Base-by-base conservation (phyloP, 441 rosid species). In the Pelargonium cotyledonis region DNA sequence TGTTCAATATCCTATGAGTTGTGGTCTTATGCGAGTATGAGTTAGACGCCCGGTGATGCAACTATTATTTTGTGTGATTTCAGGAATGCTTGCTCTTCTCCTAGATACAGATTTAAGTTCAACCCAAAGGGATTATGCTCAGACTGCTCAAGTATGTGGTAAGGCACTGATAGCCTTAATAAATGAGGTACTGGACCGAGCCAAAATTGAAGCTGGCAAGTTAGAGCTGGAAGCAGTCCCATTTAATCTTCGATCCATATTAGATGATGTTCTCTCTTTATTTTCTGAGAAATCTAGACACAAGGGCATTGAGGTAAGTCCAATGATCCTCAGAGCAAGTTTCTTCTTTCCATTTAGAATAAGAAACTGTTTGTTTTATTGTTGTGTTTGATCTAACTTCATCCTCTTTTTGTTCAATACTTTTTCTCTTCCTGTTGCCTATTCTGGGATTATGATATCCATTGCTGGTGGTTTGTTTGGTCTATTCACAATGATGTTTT, bases 181-280 rank as follows among this genome's bases (percentile, higher is more conserved):
- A 77, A 95, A 95, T 69, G 97, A 91, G 79, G 97, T 95, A 83
- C 96, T 95, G 72, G 99, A 95, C 80, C 88, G 95, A n/a, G 97
- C 97, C 60, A 95, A 95, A 81, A 90, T 95, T 68, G 99, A 95
- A 85, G 95, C 99, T 19, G 89, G 97, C 51, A 95, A 85, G 80
- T 78, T 95, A 69, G 99, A 91, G 73, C 79, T 91, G 66, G 97
- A 95, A 79, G 77, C 83, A 57, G 94, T 95, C 65, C 91, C 90
- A 47, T 91, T 95, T 14, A 85, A 86, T 75, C 80, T 86, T 55
- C 88, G 96, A 23, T 81, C 95, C 18, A 86, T 91, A 79, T 64
- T 95, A 64, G 99, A 95, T 85, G 97, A 95, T 78, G 99, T 90
- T 63, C 91, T 91, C 69, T 95, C 96, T 73, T 75, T 95, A 12